Evolutionary conservation across 2,329 filamentous ascomycete genomes (phyloP), one percentile per base, ranked within the genome.

Genomic region (Colletotrichum lini): DNA sequence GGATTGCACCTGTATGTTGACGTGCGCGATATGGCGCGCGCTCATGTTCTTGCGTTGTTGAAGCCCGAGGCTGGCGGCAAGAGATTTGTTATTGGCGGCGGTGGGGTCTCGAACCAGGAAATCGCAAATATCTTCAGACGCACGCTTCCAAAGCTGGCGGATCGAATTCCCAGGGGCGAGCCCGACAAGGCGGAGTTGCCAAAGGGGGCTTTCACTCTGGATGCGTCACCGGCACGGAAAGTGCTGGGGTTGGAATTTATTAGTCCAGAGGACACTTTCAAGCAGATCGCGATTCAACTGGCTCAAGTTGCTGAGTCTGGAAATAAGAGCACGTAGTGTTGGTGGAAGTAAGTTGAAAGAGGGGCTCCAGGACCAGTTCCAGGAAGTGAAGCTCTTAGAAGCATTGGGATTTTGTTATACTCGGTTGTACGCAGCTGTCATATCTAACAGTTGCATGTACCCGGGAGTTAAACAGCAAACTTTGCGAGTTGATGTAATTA

Each of bases 21-120:
- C 58, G 77, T 78, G 21, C 76, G 76, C 13, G 76, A 78, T 59
- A 13, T 75, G 7, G 76, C 76, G 5, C 67, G 63, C 16, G 76
- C 74, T 4, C 77, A 78, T 57, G 38, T 77, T 0, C 71, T 75
- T 1, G 74, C 73, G 15, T 73, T 73, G 52, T 72, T 67, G 7
- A 53, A 60, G 35, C 70, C 73, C 4, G 73, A 73, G 40, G 76
- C 77, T 0, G 77, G 75, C 9, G 75, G 74, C 35, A 72, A 73
- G 65, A 63, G 77, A 12, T 79, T 75, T 72, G 52, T 78, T 23
- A 21, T 73, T 9, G 56, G 64, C 2, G 73, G 45, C 2, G 76
- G 74, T 4, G 70, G 73, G 30, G 16, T 75, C 49, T 69, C 72
- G 23, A 60, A 58, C 23, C 74, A 74, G 65, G 47, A 67, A 15